Evolutionary conservation across 148 eudicot genomes (phyloP), one percentile per base, ranked within the genome.

Genomic region (Spergularia marina): DNA sequence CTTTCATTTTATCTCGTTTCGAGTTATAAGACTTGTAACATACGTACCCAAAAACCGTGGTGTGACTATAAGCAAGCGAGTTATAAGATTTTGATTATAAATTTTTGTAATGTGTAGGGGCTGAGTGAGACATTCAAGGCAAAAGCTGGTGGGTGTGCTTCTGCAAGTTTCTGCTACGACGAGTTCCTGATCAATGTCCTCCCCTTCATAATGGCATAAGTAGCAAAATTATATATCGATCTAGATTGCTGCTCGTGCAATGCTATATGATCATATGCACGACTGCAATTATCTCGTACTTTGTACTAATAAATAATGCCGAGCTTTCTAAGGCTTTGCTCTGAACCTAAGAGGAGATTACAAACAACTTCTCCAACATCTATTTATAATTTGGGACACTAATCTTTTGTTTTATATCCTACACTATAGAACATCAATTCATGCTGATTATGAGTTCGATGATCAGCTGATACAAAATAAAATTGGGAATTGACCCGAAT

Each of bases 91-190:
- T 23, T 23, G 25, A 23, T 23, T 23, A 23, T 23, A 23, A 23
- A 23, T 0, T 59, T 30, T 59, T 59, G 64, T 59, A 59, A 21
- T 59, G 64, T 23, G 36, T 83, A 93, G 96, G 98, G 96, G 36
- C 81, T 93, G 12, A 89, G 91, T 6, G 98, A 91, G 74, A 91
- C 86, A 74, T 91, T 93, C 75, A 89, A 84, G 77, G 96, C 88
- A 68, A 91, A 86, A 74, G 96, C 88, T 71, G 83, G 58, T 15
- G 57, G 89, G 36, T 59, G 64, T 53, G 96, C 90, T 25, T 78
- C 85, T 18, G 98, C 93, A 3, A 77, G 84, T 12, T 93, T 93
- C 86, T 81, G 82, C 52, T 93, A 93, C 13, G 89, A 93, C 67
- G 70, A 86, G 54, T 89, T 91, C 91, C 91, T 93, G 83, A 68